These are phyloP conservation scores for Penicillium sclerotiorum DNA, from an alignment of 2,329 filamentous ascomycete species.

Conservation along the genomic window DNA sequence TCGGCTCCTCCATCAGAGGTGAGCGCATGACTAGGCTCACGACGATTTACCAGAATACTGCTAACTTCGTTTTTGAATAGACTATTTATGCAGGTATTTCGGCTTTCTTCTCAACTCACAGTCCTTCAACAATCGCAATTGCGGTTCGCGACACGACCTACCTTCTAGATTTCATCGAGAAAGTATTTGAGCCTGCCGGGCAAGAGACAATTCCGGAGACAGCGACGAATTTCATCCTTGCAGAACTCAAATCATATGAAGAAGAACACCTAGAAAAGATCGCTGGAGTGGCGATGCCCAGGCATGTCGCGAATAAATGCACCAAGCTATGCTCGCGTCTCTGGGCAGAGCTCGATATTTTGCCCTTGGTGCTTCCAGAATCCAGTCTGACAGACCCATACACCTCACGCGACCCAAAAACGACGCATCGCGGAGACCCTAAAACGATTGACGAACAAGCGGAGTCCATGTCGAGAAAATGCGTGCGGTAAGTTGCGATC, in stretches of 20 bases:
- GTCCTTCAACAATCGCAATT: constrained; percentile 63
- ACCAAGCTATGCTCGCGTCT: constrained; percentile 69
- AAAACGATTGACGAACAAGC: constrained; percentile 77
- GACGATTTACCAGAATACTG: too few species aligned
- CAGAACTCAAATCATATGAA: constrained; percentile 61
- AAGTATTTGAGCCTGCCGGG: constrained; percentile 55
- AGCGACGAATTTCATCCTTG: constrained; percentile 63
- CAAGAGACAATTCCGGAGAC: constrained; percentile 45
- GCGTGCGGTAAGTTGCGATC: constrained; percentile 59
- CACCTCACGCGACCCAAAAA: constrained; percentile 27
- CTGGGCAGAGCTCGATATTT: constrained; percentile 76
- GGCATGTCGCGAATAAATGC: constrained; percentile 60
- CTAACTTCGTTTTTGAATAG: too few species aligned
- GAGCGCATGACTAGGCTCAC: constrained; percentile 19
- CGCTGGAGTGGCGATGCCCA: constrained; percentile 70
- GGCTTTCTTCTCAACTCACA: constrained; percentile 35
- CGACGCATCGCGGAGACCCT: constrained; percentile 46
- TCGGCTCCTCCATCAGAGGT: constrained; percentile 42
- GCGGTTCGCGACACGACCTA: constrained; percentile 76
- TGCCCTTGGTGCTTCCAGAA: constrained; percentile 66
- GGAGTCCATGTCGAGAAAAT: constrained; percentile 79
- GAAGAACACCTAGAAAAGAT: constrained; percentile 71
- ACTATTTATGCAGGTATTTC: constrained; percentile 48
- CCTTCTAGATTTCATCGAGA: constrained; percentile 70
- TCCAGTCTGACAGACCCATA: constrained; percentile 17